Conservation (phyloP, 805 yeast genomes). For the Cyberlindnera maclurae region DNA sequence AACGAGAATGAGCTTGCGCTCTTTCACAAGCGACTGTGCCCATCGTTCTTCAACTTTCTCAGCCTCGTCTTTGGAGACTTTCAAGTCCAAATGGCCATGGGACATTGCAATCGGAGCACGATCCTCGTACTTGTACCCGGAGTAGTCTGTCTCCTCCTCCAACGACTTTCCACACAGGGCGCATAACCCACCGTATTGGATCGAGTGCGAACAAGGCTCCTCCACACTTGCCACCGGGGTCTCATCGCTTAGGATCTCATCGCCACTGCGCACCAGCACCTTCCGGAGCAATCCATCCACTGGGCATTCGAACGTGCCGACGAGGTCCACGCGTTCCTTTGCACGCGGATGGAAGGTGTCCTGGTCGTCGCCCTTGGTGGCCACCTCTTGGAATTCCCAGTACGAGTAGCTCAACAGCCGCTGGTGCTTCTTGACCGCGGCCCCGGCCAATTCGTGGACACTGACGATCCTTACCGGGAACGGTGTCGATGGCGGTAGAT, state of each 20-base stretch:
- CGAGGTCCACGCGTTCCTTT: conserved; percentile 50
- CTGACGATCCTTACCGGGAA: conserved; percentile 34
- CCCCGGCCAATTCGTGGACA: conserved; percentile 26
- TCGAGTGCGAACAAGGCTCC: conserved; percentile 88
- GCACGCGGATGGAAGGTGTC: conserved; percentile 19
- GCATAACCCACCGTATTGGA: conserved; percentile 92
- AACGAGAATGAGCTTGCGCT: conserved; percentile 73
- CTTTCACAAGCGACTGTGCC: conserved; percentile 51
- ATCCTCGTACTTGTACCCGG: conserved; percentile 47
- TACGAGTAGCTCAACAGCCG: conserved; percentile 36
- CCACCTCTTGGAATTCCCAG: conserved; percentile 33
- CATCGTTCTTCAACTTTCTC: conserved; percentile 68
- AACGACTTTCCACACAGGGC: conserved; percentile 85
- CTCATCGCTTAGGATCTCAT: conserved; percentile 42
- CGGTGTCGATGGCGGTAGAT: conserved; percentile 24
- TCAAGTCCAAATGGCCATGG: conserved; percentile 79
- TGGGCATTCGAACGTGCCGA: conserved; percentile 79
- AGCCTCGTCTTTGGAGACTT: conserved; percentile 82
- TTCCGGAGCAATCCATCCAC: conserved; percentile 58
- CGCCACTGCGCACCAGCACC: conserved; percentile 48
- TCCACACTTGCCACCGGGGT: conserved; percentile 48
- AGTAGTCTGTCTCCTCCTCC: conserved; percentile 65
- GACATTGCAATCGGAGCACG: conserved; percentile 85
- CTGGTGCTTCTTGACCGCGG: conserved; percentile 30
- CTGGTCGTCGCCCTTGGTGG: conserved; percentile 20